phyloP scores from a whole-genome alignment of 2,329 filamentous ascomycete species.

The Scytalidium sp. region DNA sequence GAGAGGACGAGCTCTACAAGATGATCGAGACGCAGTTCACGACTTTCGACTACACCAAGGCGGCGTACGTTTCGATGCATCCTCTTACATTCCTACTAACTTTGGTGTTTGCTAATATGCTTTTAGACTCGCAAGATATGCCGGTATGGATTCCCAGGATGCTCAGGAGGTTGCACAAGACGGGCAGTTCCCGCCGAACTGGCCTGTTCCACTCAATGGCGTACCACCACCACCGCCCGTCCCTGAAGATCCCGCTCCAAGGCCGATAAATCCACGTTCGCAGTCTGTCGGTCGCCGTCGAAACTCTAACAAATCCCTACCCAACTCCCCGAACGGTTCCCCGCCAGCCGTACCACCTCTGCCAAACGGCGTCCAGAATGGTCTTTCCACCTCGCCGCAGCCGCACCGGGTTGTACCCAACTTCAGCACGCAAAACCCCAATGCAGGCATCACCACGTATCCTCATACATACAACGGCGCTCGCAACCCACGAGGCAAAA shows the following conservation, averaged over 20 bases:
- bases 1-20: slow-evolving; percentile 88
- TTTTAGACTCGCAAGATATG: slow-evolving; percentile 24
- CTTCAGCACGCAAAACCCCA: slow-evolving; percentile 3
- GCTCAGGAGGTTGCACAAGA: background rate
- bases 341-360: slow-evolving; percentile 21
- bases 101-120: background rate
- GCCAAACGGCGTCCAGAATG: slow-evolving; percentile 11
- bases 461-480: slow-evolving; percentile 23
- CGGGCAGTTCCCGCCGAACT: background rate
- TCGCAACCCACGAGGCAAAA: slow-evolving; percentile 18
- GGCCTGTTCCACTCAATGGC: background rate
- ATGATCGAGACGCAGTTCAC: slow-evolving; percentile 94
- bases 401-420: slow-evolving; percentile 3
- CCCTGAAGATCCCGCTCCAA: slow-evolving; percentile 3
- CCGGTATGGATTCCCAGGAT: slow-evolving; percentile 12
- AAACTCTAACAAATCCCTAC: slow-evolving; percentile 18
- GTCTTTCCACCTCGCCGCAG: background rate
- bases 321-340: slow-evolving; percentile 21
- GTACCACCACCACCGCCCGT: background rate
- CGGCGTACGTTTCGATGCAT: slow-evolving; percentile 55
- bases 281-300: slow-evolving; percentile 5
- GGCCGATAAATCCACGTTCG: slow-evolving; percentile 11
- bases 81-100: slow-evolving; percentile 1
- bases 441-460: slow-evolving; percentile 23
- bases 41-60: slow-evolving; percentile 90